Evolutionary conservation across 805 yeast genomes (phyloP).

Genomic region (Myxozyma mucilagina): DNA sequence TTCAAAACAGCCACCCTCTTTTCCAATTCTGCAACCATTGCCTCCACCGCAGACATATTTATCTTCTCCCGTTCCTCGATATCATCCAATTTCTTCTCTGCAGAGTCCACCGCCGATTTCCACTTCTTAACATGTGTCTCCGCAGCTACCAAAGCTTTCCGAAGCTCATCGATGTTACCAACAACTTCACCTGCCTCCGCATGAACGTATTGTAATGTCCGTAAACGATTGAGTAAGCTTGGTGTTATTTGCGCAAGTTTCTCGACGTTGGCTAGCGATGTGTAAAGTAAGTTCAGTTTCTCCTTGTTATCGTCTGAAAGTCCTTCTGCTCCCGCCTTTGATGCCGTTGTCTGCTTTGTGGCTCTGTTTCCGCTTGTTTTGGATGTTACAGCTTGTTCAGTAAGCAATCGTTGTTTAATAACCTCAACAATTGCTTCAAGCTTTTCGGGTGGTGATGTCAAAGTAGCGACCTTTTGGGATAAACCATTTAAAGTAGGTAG

Average conservation of each 20-base stretch:
- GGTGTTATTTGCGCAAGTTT: slow-evolving; percentile 16
- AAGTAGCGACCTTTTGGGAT: slow-evolving; percentile 10
- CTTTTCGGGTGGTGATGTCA: slow-evolving; percentile 16
- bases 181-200: slow-evolving; percentile 23
- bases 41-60: slow-evolving; percentile 16
- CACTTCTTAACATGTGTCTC: slow-evolving; percentile 13
- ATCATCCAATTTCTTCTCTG: slow-evolving; percentile 14
- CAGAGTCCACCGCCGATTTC: slow-evolving; percentile 12
- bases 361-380: neutral
- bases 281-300: slow-evolving; percentile 7
- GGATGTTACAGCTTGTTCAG: neutral
- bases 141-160: neutral
- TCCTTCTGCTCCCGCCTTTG: neutral
- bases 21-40: slow-evolving; percentile 22
- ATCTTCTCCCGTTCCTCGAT: slow-evolving; percentile 23
- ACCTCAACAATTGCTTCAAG: neutral
- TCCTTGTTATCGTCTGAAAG: neutral
- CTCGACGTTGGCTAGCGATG: slow-evolving; percentile 14
- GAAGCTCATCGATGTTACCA: slow-evolving; percentile 7
- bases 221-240: slow-evolving; percentile 16
- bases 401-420: neutral
- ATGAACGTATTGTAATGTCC: slow-evolving; percentile 19
- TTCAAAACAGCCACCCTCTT: neutral
- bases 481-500: slow-evolving; percentile 18
- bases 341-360: neutral